A percentile compares a stretch with the other conserved stretches of the same genome.
phyloP scores from a whole-genome alignment of 176 grass and related monocot genomes.

The Aegilops speltoides region DNA sequence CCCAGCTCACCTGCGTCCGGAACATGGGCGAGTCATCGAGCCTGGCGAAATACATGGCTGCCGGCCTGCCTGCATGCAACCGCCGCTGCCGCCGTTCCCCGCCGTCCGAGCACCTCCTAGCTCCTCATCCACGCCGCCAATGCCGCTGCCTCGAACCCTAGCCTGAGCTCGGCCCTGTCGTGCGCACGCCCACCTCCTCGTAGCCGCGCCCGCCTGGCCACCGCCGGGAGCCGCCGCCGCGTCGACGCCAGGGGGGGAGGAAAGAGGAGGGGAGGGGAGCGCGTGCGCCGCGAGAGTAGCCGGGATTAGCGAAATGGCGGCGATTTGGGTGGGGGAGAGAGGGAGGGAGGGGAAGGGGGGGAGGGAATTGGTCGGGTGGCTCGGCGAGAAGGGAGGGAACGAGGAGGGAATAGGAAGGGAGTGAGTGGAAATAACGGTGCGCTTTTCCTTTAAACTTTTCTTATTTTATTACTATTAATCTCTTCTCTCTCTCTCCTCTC shows the following conservation, averaged over 20 bases:
- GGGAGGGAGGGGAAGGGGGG: conserved; percentile 9
- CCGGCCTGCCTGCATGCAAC: conserved; percentile 9
- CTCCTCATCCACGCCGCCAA: conserved; percentile 39
- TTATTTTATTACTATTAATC: background rate
- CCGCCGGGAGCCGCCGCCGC: conserved; percentile 4
- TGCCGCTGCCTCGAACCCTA: background rate
- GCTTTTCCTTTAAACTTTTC: conserved; percentile 7
- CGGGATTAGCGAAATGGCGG: conserved; percentile 31
- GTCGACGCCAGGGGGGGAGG: background rate
- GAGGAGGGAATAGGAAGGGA: background rate
- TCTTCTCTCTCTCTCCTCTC: background rate
- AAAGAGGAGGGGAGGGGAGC: background rate
- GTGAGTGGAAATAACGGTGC: conserved; percentile 25
- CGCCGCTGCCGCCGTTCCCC: background rate
- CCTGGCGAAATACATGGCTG: conserved; percentile 75
- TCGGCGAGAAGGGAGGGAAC: conserved; percentile 40
- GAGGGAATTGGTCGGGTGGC: conserved; percentile 41
- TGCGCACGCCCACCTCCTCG: conserved; percentile 15
- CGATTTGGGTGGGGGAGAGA: conserved; percentile 36
- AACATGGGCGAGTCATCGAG: conserved; percentile 87
- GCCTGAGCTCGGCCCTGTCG: background rate
- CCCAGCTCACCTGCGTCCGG: conserved; percentile 61
- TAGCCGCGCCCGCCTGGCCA: conserved; percentile 20
- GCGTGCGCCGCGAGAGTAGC: background rate
- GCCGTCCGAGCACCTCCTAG: conserved; percentile 14